Base-by-base conservation (phyloP, 2,329 filamentous ascomycete species). In the Xylariaceae sp. region DNA sequence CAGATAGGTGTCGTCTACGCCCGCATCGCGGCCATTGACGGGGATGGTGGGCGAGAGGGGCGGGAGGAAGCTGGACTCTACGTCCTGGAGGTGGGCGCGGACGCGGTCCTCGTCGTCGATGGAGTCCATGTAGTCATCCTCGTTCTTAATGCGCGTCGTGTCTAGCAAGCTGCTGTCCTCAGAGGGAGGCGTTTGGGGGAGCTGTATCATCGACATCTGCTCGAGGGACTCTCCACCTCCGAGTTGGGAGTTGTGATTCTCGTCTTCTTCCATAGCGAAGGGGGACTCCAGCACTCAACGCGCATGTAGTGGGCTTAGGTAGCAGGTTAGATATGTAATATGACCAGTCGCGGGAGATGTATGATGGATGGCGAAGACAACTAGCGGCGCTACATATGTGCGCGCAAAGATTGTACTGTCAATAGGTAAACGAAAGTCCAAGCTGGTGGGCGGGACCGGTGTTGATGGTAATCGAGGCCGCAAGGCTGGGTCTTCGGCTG, bases 21-120 rank as follows among this genome's bases (percentile, higher is more conserved):
- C 78, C 55, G 69, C 70, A 32, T 71, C 67, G 10, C 71, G 66
- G 44, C 74, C 69, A 33, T 72, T 42, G n/a, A 61, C 54, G 14
- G 59, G 73, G 42, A 83, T 74, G 14, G 82, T 74, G 11, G 82
- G 81, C 7, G 82, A 85, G 6, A 79, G 63, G 6, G 76, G 74
- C 2, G 79, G 77, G 47, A 83, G 63, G 60, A 86, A 86, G 67
- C 82, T 86, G 32, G 82, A 85, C 61, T 86, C 83, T 54, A 85
- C 75, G 59, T 86, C 82, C 58, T 78, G 74, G 17, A 86, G 65
- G 60, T 85, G 81, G 48, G 76, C 74, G 53, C 75, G 72, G 17
- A 83, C 72, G 39, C 73, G 73, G 42, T 75, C 72, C 56, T 66
- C 65, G 38, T 82, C 78, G 39, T 75, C 75, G 39, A 80, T 63